Base-by-base conservation (phyloP, 805 yeast species). In the Ogataea parapolymorpha region DNA sequence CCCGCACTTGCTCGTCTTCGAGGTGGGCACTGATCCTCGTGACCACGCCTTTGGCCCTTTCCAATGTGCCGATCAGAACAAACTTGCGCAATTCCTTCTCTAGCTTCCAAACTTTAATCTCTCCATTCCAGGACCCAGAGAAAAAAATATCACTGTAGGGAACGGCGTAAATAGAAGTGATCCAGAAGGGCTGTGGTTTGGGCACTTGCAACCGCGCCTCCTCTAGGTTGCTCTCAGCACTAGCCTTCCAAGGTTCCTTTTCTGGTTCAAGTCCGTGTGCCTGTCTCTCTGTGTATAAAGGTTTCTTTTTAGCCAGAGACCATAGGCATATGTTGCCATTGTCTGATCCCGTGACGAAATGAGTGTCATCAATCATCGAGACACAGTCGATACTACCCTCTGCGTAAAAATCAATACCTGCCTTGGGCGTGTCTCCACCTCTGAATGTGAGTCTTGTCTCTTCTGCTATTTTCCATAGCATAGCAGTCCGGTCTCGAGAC, bases 391-490 rank as follows among this genome's bases (percentile, higher is more conserved):
- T 81, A 48, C 93, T 80, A 10, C 98, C 98, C 61, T 93, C 97
- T 31, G 78, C 67, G 49, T 69, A 74, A 53, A 77, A 73, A 12
- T 39, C 42, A n/a, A 62, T 61, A n/a, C 46, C 53, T 11, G 41
- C 50, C 34, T 43, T 53, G 35, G 62, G 68, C 2, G 62, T 65
- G 56, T 88, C 96, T 44, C 95, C 95, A 46, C 95, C 96, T 59
- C 96, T 77, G 62, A 91, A 91, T 0, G 96, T 89, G 55, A 93
- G 75, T 58, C 97, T 79, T 1, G 95, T 80, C 66, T 93, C 99
- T 55, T 93, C 99, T 18, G 95, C 79, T 50, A 93, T 88, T 62
- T 93, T 93, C 99, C 99, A 93, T 54, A 86, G 70, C 82, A 95
- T 84, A 8, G 91, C 96, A 5, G 96, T 86, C 55, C 95, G 81